Conservation (phyloP, 2,329 filamentous ascomycete species). For the Sclerotinia trifoliorum region DNA sequence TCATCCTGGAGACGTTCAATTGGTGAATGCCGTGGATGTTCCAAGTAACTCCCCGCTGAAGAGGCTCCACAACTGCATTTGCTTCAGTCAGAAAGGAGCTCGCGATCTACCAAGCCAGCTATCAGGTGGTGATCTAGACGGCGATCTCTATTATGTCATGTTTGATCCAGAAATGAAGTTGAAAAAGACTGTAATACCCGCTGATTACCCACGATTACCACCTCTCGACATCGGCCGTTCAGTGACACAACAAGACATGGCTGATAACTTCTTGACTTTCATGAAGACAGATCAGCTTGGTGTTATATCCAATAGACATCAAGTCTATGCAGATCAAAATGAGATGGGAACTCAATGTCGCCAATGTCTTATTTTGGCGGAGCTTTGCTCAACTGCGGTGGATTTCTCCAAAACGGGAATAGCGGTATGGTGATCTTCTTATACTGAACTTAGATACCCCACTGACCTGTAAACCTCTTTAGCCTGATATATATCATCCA, state of each 20-base stretch:
- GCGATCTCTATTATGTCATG: slow-evolving; percentile 78
- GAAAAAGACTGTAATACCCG: slow-evolving; percentile 50
- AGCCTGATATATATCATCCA: slow-evolving; percentile 33
- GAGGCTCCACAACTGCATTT: slow-evolving; percentile 68
- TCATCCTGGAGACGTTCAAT: slow-evolving; percentile 77
- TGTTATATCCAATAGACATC: slow-evolving; percentile 62
- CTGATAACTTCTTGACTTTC: slow-evolving; percentile 76
- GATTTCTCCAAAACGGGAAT: slow-evolving; percentile 77
- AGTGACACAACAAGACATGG: slow-evolving; percentile 66
- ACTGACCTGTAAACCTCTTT: neutral
- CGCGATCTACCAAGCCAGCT: slow-evolving; percentile 77
- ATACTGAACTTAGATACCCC: neutral
- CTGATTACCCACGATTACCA: slow-evolving; percentile 63
- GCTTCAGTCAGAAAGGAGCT: slow-evolving; percentile 69
- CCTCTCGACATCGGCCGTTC: slow-evolving; percentile 59
- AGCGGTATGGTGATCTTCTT: slow-evolving; percentile 42
- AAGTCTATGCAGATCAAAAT: slow-evolving; percentile 61
- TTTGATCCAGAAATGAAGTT: slow-evolving; percentile 60
- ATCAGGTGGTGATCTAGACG: slow-evolving; percentile 80
- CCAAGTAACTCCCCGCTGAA: slow-evolving; percentile 58
- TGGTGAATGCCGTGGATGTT: slow-evolving; percentile 61
- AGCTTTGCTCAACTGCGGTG: slow-evolving; percentile 67
- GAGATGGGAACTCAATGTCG: slow-evolving; percentile 50
- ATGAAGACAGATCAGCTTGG: slow-evolving; percentile 67
- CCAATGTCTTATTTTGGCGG: slow-evolving; percentile 56